Base-by-base conservation (phyloP, 257 asterid genomes). In the Jaltomata sinuosa region DNA sequence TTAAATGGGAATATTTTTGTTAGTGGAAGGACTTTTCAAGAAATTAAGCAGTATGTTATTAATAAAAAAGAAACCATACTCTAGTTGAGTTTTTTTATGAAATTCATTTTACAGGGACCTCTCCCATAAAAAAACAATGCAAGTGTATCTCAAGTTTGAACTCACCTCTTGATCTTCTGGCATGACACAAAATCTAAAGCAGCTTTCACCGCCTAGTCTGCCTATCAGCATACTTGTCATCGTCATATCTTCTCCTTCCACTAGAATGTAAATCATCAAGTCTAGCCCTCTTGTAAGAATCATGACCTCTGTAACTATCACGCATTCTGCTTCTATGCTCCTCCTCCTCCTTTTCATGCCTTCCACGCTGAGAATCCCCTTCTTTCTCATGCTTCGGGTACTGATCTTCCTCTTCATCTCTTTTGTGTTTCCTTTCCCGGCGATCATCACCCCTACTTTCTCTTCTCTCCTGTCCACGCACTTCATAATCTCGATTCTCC, bases 221-320 rank as follows among this genome's bases (percentile, higher is more conserved):
- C 87, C 91, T 87, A 42, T 91, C 95, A n/a, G 89, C 95, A 74
- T 87, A 80, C 86, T 90, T 88, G 65, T 88, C 97, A 84, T 88
- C 92, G 71, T 89, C 90, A 36, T 84, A 83, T 69, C 85, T 83
- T 84, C 89, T 91, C 82, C 91, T 88, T 40, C 92, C 91, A 83
- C 89, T 85, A 79, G 92, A 90, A 22, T 83, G 91, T 9, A 52
- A 90, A 81, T 92, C 97, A 50, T 93, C 96, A 81, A 90, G 84
- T 76, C 91, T 89, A 64, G 84, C 84, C 85, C 93, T 93, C 94
- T 92, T 93, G 45, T 90, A 88, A 83, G 89, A 47, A 47, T 83
- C 88, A 15, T 11, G 52, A 15, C 86, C 92, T 85, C 89, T 83
- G 19, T 90, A 92, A 81, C 89, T 89, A 69, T 90, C 94, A 84